Percentiles rank a stretch among this genome's conserved stretches.
phyloP scores from a whole-genome alignment of 2,329 filamentous ascomycete species.

The Colletotrichum cuscutae region DNA sequence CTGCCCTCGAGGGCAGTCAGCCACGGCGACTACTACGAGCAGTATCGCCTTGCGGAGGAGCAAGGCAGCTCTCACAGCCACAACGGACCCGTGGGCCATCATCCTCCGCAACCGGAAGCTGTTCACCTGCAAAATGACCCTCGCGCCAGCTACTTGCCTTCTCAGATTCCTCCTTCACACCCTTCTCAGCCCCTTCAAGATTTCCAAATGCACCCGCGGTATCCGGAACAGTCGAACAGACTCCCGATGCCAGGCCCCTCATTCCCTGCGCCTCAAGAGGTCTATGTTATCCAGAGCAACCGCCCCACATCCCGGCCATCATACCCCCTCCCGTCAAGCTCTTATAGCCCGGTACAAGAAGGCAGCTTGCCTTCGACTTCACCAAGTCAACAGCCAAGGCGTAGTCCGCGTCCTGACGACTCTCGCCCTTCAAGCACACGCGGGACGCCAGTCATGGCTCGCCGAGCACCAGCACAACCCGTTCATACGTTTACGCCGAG shows the following conservation, averaged over 20 bases:
- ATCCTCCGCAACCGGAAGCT: constrained; percentile 4
- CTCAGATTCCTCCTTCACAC: constrained; percentile 5
- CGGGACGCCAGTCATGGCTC: constrained; percentile 26
- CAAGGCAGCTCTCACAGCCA: constrained; percentile 9
- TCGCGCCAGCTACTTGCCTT: constrained; percentile 3
- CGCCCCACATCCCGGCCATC: constrained; percentile 18
- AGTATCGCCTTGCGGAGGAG: constrained; percentile 23
- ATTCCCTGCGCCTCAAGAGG: constrained; percentile 20
- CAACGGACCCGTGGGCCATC: background rate
- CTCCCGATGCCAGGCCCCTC: constrained; percentile 3
- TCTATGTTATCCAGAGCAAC: constrained; percentile 27
- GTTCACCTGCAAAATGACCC: constrained; percentile 8
- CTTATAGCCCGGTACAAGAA: constrained; percentile 24
- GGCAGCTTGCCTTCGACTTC: constrained; percentile 21
- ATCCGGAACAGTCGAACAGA: constrained; percentile 15
- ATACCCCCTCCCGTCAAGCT: constrained; percentile 17
- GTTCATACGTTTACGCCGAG: constrained; percentile 26
- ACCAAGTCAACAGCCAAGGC: constrained; percentile 15
- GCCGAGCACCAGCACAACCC: constrained; percentile 20
- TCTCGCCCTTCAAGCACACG: constrained; percentile 21
- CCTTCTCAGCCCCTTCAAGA: constrained; percentile 14
- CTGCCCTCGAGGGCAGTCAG: constrained; percentile 5
- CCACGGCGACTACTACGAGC: constrained; percentile 25
- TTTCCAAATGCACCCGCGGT: constrained; percentile 23
- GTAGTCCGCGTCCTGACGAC: constrained; percentile 28